These are phyloP conservation scores for Candida anglica DNA, from an alignment of 805 yeast species.

Conservation along the genomic window DNA sequence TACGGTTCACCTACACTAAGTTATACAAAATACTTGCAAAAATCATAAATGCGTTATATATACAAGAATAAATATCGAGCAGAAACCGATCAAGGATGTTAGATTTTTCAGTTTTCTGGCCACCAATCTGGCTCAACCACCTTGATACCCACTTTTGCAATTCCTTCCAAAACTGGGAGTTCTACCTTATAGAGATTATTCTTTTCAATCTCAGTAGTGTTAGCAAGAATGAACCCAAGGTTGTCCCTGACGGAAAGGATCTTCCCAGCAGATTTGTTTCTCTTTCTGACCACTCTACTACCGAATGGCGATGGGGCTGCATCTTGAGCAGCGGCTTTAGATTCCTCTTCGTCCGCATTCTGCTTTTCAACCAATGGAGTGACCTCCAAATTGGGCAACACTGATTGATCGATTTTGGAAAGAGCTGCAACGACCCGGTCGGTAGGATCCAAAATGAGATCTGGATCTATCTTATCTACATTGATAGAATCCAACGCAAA, in stretches of 20 bases:
- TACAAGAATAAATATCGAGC: too few relatives aligned
- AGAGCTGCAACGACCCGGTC: slow-evolving; percentile 15
- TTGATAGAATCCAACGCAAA: slow-evolving; percentile 13
- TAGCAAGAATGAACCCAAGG: slow-evolving; percentile 63
- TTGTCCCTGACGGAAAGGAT: slow-evolving; percentile 54
- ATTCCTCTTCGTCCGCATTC: slow-evolving; percentile 4
- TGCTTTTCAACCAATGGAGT: slow-evolving; percentile 17
- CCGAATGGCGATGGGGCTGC: slow-evolving; percentile 40
- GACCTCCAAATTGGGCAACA: slow-evolving; percentile 12
- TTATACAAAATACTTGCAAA: too few relatives aligned
- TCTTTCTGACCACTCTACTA: slow-evolving; percentile 22
- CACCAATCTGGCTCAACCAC: slow-evolving; percentile 73
- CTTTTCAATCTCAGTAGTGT: slow-evolving; percentile 42
- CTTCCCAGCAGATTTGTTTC: slow-evolving; percentile 53
- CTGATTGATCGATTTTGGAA: slow-evolving; percentile 5
- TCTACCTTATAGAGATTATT: slow-evolving; percentile 29
- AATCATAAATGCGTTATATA: too few relatives aligned
- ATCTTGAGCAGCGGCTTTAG: slow-evolving; percentile 4
- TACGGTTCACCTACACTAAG: too few relatives aligned
- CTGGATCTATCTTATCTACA: slow-evolving; percentile 10
- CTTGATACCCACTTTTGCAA: slow-evolving; percentile 38
- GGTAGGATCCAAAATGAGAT: slow-evolving; percentile 8
- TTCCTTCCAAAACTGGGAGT: slow-evolving; percentile 16
- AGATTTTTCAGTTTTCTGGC: too few relatives aligned
- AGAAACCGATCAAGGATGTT: too few relatives aligned